phyloP scores from a whole-genome alignment of 352 stramenopile genomes.

The Blastocystis sp. region DNA sequence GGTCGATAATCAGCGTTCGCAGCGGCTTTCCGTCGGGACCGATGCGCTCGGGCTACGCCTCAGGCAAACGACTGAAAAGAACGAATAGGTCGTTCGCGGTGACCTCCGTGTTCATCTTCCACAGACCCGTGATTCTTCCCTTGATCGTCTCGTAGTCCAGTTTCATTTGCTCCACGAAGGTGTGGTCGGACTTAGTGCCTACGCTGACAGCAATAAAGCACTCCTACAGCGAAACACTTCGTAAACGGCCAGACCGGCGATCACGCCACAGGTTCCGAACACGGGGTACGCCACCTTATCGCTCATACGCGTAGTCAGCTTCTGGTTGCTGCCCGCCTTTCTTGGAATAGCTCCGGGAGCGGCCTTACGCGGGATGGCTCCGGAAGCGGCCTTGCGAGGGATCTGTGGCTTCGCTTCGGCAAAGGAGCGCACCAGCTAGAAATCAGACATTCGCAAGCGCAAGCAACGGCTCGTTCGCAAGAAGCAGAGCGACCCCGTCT shows the following conservation, averaged over 20 bases:
- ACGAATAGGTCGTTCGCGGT: not conserved
- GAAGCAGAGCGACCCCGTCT: not conserved
- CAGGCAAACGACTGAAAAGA: not conserved
- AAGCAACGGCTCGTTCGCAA: not conserved
- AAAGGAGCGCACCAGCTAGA: constrained; percentile 32
- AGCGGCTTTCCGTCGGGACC: not conserved
- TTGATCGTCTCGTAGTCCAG: not conserved
- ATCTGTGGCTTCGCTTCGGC: constrained; percentile 18
- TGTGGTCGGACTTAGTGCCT: constrained; percentile 8
- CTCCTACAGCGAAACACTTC: constrained; percentile 31
- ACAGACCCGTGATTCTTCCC: not conserved
- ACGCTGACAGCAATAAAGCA: not conserved
- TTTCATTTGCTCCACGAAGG: constrained; percentile 21
- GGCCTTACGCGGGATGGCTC: not conserved
- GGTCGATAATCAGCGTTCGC: constrained; percentile 1
- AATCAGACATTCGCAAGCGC: not conserved
- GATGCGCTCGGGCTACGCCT: not conserved
- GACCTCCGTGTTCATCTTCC: not conserved
- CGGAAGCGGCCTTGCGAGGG: not conserved
- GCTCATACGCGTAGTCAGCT: not conserved
- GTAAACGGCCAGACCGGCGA: constrained; percentile 16
- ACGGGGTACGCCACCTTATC: constrained; percentile 4
- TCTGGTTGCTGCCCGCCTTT: not conserved
- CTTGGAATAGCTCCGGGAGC: not conserved
- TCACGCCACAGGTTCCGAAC: not conserved